Conservation (phyloP, 305 asterid genomes). For the Coffea humblotiana region DNA sequence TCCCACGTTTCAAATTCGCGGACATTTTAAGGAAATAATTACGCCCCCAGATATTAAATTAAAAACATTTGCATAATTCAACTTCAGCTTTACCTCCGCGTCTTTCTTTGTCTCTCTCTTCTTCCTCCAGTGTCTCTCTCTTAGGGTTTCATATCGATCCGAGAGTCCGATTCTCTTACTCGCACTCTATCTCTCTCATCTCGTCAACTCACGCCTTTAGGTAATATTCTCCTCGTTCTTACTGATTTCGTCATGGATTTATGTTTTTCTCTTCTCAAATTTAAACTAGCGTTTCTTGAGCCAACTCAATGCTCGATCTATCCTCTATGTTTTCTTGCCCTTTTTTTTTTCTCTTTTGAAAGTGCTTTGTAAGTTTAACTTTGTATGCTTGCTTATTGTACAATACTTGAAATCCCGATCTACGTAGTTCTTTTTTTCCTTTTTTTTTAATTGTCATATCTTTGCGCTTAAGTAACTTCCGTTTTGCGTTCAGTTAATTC, state of each 20-base stretch:
- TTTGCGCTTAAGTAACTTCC: background rate
- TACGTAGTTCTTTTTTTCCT: background rate
- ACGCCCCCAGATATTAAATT: conserved; percentile 8
- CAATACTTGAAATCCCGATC: conserved; percentile 10
- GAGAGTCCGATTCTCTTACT: conserved; percentile 26
- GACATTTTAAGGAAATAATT: background rate
- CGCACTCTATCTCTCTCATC: conserved; percentile 12
- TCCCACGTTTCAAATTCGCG: background rate
- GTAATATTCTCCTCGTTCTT: conserved; percentile 29
- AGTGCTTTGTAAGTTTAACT: background rate
- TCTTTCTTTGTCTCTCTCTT: conserved; percentile 25
- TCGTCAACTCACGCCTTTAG: conserved; percentile 24
- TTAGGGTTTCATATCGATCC: conserved; percentile 65
- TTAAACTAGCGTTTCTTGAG: background rate
- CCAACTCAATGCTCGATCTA: conserved; percentile 9
- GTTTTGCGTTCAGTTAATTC: background rate
- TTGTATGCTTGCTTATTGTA: conserved; percentile 1
- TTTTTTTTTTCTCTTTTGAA: background rate
- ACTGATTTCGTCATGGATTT: background rate
- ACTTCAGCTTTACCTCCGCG: conserved; percentile 44
- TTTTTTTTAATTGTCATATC: background rate
- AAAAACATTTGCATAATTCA: conserved; percentile 36
- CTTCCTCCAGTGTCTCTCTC: conserved; percentile 32
- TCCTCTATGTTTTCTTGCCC: background rate
- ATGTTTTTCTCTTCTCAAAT: background rate